Percentiles rank a stretch among this genome's conserved stretches.
Evolutionary conservation across 441 rosid genomes (phyloP).

Genomic region (Adansonia gregorii): DNA sequence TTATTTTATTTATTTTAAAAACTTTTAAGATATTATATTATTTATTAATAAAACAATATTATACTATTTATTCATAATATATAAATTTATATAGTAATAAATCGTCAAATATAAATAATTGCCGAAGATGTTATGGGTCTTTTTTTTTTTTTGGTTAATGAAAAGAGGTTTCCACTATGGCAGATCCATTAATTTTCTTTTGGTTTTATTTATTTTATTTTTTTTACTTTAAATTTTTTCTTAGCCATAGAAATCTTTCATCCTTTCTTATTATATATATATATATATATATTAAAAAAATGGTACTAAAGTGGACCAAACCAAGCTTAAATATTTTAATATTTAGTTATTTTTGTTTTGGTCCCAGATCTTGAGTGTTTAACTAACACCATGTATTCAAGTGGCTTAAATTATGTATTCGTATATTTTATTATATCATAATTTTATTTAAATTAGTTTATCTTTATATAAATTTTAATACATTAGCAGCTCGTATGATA

Average conservation of each 20-base stretch:
- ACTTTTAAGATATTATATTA: no score
- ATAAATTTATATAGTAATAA: no score
- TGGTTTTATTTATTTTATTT: neutral
- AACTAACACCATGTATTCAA: neutral
- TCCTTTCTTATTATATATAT: neutral
- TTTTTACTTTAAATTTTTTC: neutral
- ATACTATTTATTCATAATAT: no score
- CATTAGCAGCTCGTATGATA: no score
- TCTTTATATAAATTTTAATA: no score
- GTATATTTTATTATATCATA: no score
- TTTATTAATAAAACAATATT: no score
- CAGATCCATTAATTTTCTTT: neutral
- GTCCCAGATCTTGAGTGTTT: slow-evolving; percentile 13
- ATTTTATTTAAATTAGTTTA: no score
- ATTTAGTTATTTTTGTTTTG: neutral
- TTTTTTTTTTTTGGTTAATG: neutral
- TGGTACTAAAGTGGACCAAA: neutral
- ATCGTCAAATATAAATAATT: neutral
- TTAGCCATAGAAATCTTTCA: neutral
- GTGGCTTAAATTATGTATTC: neutral
- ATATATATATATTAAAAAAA: no score
- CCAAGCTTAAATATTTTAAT: neutral
- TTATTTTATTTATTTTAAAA: no score
- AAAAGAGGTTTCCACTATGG: neutral
- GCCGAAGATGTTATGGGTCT: neutral